Evolutionary conservation across 2,329 filamentous ascomycete species (phyloP), one percentile per base, ranked within the genome.

Genomic region (Colletotrichum magnum): DNA sequence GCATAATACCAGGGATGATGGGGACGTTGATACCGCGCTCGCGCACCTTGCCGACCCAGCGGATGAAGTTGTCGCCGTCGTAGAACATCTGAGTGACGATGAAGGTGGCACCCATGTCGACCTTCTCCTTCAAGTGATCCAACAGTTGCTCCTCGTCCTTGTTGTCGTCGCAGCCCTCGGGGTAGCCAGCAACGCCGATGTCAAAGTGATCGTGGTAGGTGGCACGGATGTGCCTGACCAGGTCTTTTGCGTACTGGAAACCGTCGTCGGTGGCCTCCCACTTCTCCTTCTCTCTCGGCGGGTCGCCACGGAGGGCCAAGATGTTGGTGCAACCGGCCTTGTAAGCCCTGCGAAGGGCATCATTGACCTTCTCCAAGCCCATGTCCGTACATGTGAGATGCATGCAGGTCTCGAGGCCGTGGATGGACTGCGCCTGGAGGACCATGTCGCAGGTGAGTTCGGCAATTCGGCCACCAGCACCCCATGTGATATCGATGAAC

Each of bases 61-160:
- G 88, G 62, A 98, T 82, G 82, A 99, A 99, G 78, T 96, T 95
- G 77, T 99, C 95, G 58, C 90, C 95, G 77, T 99, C 95, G 85
- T 99, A 99, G 83, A 98, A 98, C 96, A 99, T 99, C 83, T 99
- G 96, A 0, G 96, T 98, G 62, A 99, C 93, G 72, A 99, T 93
- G 79, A 98, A 99, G 6, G 93, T 92, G 71, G 92, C 95, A 59
- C 96, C 96, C 68, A 94, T 93, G 78, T 99, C 96, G 41, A 98
- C 92, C 85, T 99, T 99, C 81, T 98, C 93, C 84, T 98, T 72
- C 77, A 99, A 83, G 79, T 98, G 96, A 72, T 96, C 92, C 72
- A 99, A 89, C 76, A 99, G 87, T 69, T 89, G 82, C 54, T 97
- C 94, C 61, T 94, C 92, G 76, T 97, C 91, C 75, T 93, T 90